These are phyloP conservation scores for Nevesoporus exiguus DNA, from an alignment of 768 basidiomycete genomes.

Conservation along the genomic window DNA sequence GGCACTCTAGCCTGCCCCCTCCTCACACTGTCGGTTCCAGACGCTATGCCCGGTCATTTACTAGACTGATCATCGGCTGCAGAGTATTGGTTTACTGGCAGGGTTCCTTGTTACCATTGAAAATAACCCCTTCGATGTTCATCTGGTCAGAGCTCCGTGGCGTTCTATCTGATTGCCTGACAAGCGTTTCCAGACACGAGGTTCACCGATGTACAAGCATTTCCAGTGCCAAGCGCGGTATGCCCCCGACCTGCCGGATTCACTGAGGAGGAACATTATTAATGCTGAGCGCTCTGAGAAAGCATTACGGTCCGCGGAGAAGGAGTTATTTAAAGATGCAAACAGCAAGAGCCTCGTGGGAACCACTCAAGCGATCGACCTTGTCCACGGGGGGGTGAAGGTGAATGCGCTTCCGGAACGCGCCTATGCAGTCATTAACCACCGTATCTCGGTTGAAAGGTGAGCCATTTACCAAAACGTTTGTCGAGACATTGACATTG, in stretches of 20 bases:
- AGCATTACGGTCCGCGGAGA: slow-evolving; percentile 50
- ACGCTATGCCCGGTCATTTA: neutral
- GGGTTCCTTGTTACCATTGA: slow-evolving; percentile 68
- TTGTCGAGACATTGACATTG: neutral
- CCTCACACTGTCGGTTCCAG: slow-evolving; percentile 60
- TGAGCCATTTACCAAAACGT: slow-evolving; percentile 16
- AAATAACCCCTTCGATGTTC: slow-evolving; percentile 50
- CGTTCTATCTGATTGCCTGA: neutral
- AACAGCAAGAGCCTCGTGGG: slow-evolving; percentile 46
- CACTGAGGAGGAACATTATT: slow-evolving; percentile 46
- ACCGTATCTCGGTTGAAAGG: slow-evolving; percentile 65
- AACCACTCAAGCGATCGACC: slow-evolving; percentile 77
- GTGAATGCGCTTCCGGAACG: slow-evolving; percentile 77
- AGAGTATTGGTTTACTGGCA: slow-evolving; percentile 83
- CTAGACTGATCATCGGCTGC: slow-evolving; percentile 10
- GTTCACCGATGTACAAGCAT: slow-evolving; percentile 54
- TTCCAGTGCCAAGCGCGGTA: slow-evolving; percentile 67
- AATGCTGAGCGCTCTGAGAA: slow-evolving; percentile 46
- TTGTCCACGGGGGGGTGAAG: slow-evolving; percentile 68
- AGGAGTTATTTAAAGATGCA: slow-evolving; percentile 40
- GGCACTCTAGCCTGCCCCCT: slow-evolving; percentile 85
- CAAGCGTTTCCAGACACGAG: slow-evolving; percentile 39
- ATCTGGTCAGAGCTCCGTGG: slow-evolving; percentile 40
- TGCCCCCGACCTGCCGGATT: slow-evolving; percentile 49
- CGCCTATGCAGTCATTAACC: slow-evolving; percentile 67